Evolutionary conservation across 2,329 filamentous ascomycete species (phyloP).

Genomic region (Penicillium palitans): DNA sequence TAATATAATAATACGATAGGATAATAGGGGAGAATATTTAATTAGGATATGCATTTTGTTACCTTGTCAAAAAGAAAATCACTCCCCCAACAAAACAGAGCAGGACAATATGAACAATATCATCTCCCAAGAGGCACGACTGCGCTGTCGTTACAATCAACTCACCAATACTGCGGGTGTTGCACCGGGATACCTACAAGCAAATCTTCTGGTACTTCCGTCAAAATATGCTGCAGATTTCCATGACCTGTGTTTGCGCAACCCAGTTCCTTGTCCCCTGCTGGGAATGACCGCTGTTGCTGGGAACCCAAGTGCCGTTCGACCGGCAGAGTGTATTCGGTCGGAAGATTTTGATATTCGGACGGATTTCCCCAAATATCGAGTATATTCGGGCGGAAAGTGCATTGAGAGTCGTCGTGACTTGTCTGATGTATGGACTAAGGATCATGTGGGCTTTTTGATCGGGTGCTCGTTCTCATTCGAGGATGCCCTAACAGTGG

Average conservation of each 20-base stretch:
- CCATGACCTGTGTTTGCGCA: constrained; percentile 58
- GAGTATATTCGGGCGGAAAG: constrained; percentile 56
- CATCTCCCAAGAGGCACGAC: constrained; percentile 42
- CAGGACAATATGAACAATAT: neutral
- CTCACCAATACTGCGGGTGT: constrained; percentile 55
- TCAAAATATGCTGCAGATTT: constrained; percentile 60
- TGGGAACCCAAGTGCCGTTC: constrained; percentile 38
- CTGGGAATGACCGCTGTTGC: constrained; percentile 48
- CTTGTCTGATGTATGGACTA: constrained; percentile 55
- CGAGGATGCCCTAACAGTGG: constrained; percentile 55
- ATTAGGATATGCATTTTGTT: neutral
- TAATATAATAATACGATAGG: neutral
- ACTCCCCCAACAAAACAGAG: too few species aligned
- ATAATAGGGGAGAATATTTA: neutral
- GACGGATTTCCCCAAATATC: constrained; percentile 59
- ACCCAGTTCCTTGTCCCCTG: constrained; percentile 63
- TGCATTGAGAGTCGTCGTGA: constrained; percentile 44
- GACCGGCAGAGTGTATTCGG: constrained; percentile 26
- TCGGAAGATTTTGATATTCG: constrained; percentile 54
- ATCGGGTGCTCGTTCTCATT: constrained; percentile 67
- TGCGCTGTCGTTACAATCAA: constrained; percentile 45
- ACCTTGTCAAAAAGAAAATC: neutral
- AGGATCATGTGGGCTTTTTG: constrained; percentile 61
- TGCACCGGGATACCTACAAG: constrained; percentile 59
- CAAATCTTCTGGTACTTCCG: constrained; percentile 63